These are phyloP conservation scores for Rhodofomes roseus DNA, from an alignment of 1,284 basidiomycete species.

Conservation along the genomic window DNA sequence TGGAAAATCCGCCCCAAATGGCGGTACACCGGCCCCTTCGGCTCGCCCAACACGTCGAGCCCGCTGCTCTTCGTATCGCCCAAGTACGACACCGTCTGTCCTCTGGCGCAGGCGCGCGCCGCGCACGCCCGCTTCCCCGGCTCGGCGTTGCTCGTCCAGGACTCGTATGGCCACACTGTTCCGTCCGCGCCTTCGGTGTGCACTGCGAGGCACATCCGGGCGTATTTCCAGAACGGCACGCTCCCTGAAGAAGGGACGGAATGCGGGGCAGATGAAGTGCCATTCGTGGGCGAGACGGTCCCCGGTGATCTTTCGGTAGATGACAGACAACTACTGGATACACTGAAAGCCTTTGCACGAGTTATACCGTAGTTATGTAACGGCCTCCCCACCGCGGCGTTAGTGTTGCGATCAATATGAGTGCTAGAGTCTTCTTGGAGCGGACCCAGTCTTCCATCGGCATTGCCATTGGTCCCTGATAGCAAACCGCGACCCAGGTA, in stretches of 20 bases:
- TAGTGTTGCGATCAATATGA: too few relatives aligned
- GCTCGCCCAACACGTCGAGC: conserved; percentile 26
- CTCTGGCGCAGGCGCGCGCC: conserved; percentile 9
- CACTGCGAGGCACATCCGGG: conserved; percentile 35
- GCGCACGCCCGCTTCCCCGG: conserved; percentile 14
- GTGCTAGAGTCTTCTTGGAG: too few relatives aligned
- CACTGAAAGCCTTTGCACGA: conserved; percentile 8
- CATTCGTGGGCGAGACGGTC: conserved; percentile 11
- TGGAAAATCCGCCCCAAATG: conserved; percentile 10
- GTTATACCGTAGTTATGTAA: not conserved
- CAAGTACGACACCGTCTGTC: conserved; percentile 14
- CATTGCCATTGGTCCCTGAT: too few relatives aligned
- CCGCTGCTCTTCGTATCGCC: conserved; percentile 13
- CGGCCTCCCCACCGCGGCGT: too few relatives aligned
- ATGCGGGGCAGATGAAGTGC: conserved; percentile 25
- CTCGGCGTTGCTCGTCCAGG: conserved; percentile 18
- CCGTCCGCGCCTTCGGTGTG: conserved; percentile 39
- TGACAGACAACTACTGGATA: conserved; percentile 14
- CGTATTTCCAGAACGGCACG: conserved; percentile 39
- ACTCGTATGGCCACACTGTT: conserved; percentile 36
- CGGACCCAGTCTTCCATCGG: too few relatives aligned
- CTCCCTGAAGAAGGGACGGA: conserved; percentile 38
- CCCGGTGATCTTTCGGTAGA: conserved; percentile 2
- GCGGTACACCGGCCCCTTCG: conserved; percentile 14
- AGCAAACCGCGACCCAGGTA: too few relatives aligned